Evolutionary conservation across 2,329 filamentous ascomycete genomes (phyloP).

Genomic region (Neonectria coccinea): DNA sequence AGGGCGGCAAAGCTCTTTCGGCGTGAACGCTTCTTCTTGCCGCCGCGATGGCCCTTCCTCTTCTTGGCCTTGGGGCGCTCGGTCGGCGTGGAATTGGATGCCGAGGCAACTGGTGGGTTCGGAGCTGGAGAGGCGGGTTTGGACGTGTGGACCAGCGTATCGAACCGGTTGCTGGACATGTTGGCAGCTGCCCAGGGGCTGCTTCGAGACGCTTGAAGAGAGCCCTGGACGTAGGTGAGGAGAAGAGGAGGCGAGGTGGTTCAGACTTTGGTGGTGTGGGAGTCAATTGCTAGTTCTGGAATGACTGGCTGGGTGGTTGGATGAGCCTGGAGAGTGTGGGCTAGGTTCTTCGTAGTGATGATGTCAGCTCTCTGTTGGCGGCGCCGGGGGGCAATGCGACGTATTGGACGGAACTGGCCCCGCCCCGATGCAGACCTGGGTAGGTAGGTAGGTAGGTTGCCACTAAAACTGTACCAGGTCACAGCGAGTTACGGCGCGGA

Average conservation of each 20-base stretch:
- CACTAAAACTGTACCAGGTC: conserved; percentile 17
- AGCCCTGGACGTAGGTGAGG: conserved; percentile 10
- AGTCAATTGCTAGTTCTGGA: conserved; percentile 21
- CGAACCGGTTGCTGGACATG: conserved; percentile 52
- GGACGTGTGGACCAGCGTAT: conserved; percentile 38
- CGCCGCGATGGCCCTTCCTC: conserved; percentile 77
- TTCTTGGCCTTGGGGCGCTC: conserved; percentile 62
- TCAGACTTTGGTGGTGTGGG: conserved; percentile 14
- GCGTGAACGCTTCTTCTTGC: conserved; percentile 81
- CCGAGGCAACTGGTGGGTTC: conserved; percentile 30
- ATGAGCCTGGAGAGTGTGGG: conserved; percentile 10
- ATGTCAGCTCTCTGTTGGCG: conserved; percentile 41
- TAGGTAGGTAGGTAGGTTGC: conserved; percentile 2
- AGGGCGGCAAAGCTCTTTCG: conserved; percentile 83
- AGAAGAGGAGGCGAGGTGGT: conserved; percentile 15
- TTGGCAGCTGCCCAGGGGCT: conserved; percentile 27
- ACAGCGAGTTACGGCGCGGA: conserved; percentile 10
- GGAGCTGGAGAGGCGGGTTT: conserved; percentile 30
- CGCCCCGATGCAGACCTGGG: not conserved
- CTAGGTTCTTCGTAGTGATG: conserved; percentile 38
- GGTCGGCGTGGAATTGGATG: conserved; percentile 26
- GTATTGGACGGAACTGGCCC: conserved; percentile 12
- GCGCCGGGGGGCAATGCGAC: conserved; percentile 1
- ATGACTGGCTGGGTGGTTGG: not conserved
- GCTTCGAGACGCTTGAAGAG: not conserved